These are phyloP conservation scores for Acanthamoeba sp. DNA, from an alignment of 208 protist species.

Conservation along the genomic window DNA sequence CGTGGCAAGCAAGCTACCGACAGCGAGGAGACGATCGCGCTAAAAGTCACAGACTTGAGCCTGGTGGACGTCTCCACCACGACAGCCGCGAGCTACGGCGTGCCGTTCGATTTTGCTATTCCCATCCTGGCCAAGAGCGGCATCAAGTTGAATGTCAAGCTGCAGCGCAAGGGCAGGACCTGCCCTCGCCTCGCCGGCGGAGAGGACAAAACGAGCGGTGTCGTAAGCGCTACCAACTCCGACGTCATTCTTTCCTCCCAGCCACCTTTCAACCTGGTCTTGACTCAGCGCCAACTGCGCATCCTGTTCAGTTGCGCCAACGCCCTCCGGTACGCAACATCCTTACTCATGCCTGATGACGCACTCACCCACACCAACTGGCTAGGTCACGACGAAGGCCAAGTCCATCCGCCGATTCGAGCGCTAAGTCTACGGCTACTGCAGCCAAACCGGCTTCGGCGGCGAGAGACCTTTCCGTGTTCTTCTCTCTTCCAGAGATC, in stretches of 20 bases:
- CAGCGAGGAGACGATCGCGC: neutral
- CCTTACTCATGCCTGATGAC: neutral
- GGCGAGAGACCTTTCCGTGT: neutral
- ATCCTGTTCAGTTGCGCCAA: neutral
- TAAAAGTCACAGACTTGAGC: neutral
- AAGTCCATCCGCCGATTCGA: no score
- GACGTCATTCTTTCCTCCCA: neutral
- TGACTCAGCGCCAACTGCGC: neutral
- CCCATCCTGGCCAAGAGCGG: neutral
- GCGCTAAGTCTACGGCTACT: neutral
- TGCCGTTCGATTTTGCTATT: neutral
- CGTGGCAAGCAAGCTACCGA: neutral
- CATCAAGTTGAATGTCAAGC: neutral
- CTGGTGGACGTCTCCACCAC: neutral
- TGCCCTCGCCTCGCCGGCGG: neutral
- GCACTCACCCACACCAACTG: neutral
- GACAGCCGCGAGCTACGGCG: neutral
- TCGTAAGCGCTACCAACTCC: neutral
- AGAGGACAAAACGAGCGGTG: neutral
- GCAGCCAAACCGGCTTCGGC: neutral
- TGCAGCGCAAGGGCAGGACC: neutral
- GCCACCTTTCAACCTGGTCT: neutral
- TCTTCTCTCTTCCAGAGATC: slow-evolving; percentile 30
- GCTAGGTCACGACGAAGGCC: no score
- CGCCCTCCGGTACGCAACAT: neutral